phyloP scores from a whole-genome alignment of 345 rosid genomes.

The Linum lewisii region DNA sequence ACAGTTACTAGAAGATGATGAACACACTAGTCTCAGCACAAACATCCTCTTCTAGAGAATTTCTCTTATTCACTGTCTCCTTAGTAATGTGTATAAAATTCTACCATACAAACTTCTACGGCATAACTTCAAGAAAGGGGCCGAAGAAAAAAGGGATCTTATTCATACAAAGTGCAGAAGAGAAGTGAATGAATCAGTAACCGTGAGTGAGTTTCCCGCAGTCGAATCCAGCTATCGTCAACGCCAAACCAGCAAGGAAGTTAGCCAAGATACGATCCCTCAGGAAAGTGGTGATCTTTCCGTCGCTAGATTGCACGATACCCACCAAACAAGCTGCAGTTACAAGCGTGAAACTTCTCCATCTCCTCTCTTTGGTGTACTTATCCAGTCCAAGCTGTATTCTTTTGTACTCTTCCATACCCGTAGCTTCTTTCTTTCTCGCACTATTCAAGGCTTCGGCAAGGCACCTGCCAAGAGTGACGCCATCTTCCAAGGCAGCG shows the following conservation, averaged over 20 bases:
- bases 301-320: neutral
- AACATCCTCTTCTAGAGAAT: too few species aligned
- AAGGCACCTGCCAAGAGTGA: neutral
- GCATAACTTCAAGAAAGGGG: too few species aligned
- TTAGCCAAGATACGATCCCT: neutral
- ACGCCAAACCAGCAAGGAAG: neutral
- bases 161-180: too few species aligned
- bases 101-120: too few species aligned
- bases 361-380: neutral
- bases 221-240: neutral
- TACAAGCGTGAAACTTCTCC: neutral
- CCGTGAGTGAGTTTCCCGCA: neutral
- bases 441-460: neutral
- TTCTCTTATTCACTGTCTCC: too few species aligned
- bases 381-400: neutral
- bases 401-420: neutral
- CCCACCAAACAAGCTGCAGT: neutral
- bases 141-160: too few species aligned
- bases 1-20: too few species aligned
- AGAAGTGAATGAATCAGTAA: too few species aligned
- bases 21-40: too few species aligned
- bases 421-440: neutral
- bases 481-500: conserved; percentile 1
- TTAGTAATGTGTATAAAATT: too few species aligned
- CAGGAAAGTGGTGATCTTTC: neutral